phyloP scores from a whole-genome alignment of 2,329 filamentous ascomycete genomes.

The Botrytis hyacinthi region DNA sequence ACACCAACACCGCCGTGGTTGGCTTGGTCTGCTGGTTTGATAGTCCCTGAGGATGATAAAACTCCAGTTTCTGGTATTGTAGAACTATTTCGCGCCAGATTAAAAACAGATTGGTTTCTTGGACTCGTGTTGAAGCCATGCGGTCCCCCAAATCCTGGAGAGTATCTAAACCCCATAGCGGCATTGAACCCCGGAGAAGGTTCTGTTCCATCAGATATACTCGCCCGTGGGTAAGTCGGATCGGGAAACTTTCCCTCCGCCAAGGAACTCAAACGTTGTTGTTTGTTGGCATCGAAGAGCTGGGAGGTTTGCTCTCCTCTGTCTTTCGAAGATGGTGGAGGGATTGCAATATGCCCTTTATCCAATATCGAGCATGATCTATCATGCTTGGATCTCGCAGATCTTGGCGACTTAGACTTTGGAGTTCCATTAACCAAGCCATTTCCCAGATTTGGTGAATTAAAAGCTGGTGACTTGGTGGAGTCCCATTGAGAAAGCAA shows the following conservation, averaged over 20 bases:
- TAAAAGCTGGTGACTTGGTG: neutral
- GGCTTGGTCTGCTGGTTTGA: neutral
- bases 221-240: conserved; percentile 17
- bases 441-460: neutral
- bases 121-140: conserved; percentile 8
- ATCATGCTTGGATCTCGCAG: conserved; percentile 8
- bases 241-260: conserved; percentile 12
- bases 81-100: neutral
- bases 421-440: neutral
- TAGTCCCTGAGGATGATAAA: neutral
- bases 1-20: neutral
- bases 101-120: neutral
- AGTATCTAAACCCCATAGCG: conserved; percentile 15
- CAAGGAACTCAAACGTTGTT: neutral
- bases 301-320: conserved; percentile 12
- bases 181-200: conserved; percentile 12
- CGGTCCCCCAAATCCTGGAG: conserved; percentile 18
- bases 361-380: neutral
- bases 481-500: conserved; percentile 10
- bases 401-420: neutral
- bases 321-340: conserved; percentile 7
- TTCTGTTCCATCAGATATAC: neutral
- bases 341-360: conserved; percentile 2
- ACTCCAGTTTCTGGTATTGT: neutral
- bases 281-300: conserved; percentile 11